Base-by-base conservation (phyloP, 1,284 basidiomycete genomes). In the Sporisorium graminicola region DNA sequence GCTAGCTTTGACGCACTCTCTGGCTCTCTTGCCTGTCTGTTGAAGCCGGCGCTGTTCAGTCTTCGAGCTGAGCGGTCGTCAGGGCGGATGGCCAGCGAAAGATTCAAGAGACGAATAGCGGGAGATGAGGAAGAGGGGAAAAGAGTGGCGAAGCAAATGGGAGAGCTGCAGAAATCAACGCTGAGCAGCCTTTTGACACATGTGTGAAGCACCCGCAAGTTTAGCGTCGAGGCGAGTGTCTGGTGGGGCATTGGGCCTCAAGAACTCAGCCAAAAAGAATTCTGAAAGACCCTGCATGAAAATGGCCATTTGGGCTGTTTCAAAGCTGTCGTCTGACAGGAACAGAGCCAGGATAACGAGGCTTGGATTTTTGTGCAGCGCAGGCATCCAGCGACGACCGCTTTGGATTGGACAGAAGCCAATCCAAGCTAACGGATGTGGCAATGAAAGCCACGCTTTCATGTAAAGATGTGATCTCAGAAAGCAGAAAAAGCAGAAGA, bases 181-280 rank as follows among this genome's bases (percentile, higher is more conserved):
- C 20, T 59, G 61, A 63, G 63, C 16, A 64, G 66, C 37, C 42
- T 51, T 64, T 63, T 64, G 61, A 69, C 66, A 63, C 52, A 58
- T 40, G 37, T 4, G 16, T 4, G 37, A 12, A 24, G n/a, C 35
- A 22, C 9, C 22, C 24, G 31, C 5, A 37, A 37, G 6, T 13
- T 40, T 40, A 18, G 37, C 18, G 5, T 47, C n/a, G n/a, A n/a
- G n/a, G n/a, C n/a, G n/a, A n/a, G n/a, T n/a, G n/a, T 31, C 14
- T 49, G 47, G 47, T 47, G 24, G 35, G 37, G 35, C 5, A 18
- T 49, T 20, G 3, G 35, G 8, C 35, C 12, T 13, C 8, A 5
- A 20, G n/a, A 43, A 43, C 40, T 43, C 40, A 43, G 40, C 40
- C 3, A 43, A 5, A 9, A 8, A 8, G 9, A 50, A 27, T 18